Evolutionary conservation across 805 yeast genomes (phyloP).

Genomic region (Nakazawaea holstii): DNA sequence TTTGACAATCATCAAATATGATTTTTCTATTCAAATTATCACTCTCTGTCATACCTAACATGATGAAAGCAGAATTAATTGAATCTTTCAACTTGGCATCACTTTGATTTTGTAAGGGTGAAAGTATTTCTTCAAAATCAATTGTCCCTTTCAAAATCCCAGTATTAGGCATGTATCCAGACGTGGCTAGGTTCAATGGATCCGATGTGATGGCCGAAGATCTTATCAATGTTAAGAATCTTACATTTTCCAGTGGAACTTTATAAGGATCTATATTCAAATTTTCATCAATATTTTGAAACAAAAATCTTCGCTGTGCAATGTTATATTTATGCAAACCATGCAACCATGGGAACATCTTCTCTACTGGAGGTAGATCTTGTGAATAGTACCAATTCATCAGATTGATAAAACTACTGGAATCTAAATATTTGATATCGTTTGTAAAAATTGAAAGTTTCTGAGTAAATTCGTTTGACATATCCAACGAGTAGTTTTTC

Average conservation of each 20-base stretch:
- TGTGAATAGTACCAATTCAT: constrained; percentile 8
- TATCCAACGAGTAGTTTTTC: background rate
- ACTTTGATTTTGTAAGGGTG: constrained; percentile 31
- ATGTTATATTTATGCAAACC: constrained; percentile 58
- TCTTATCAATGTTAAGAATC: constrained; percentile 8
- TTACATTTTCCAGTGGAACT: constrained; percentile 11
- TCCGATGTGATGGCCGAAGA: constrained; percentile 24
- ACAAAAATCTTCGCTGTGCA: constrained; percentile 44
- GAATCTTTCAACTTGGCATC: constrained; percentile 22
- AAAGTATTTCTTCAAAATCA: constrained; percentile 46
- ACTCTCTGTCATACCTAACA: background rate
- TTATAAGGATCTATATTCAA: constrained; percentile 13
- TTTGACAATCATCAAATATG: constrained; percentile 37
- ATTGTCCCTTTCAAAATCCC: constrained; percentile 53
- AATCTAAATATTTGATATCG: background rate
- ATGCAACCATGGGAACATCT: constrained; percentile 89
- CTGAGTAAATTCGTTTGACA: background rate
- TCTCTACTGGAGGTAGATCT: constrained; percentile 55
- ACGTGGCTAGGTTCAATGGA: constrained; percentile 15
- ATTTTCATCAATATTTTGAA: constrained; percentile 6
- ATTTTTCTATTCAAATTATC: constrained; percentile 16
- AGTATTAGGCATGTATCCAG: constrained; percentile 20
- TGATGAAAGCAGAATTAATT: constrained; percentile 21
- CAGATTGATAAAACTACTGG: background rate
- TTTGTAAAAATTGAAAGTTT: background rate